These are phyloP conservation scores for Cajanus cajan DNA, from an alignment of 306 rosid genomes.

Conservation along the genomic window DNA sequence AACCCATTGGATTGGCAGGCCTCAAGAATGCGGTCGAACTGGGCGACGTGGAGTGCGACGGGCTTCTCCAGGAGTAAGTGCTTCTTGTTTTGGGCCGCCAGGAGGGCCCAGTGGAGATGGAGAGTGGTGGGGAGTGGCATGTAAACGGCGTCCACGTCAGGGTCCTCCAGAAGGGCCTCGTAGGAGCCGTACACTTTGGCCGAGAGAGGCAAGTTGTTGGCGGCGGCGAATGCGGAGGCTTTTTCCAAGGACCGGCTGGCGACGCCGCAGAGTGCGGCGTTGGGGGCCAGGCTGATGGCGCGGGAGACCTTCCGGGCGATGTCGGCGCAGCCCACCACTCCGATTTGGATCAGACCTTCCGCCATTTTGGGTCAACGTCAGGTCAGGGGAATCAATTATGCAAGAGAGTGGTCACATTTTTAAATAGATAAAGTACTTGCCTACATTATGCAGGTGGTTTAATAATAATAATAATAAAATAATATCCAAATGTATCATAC, in stretches of 20 bases:
- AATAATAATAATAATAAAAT: too few relatives aligned
- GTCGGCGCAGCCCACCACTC: constrained; percentile 80
- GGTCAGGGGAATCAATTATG: not conserved
- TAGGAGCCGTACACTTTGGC: constrained; percentile 72
- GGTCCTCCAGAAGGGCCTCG: constrained; percentile 69
- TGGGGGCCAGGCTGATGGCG: constrained; percentile 63
- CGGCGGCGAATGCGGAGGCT: constrained; percentile 64
- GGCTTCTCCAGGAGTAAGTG: constrained; percentile 87
- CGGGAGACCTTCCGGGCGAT: constrained; percentile 77
- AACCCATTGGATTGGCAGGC: constrained; percentile 75
- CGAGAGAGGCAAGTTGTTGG: constrained; percentile 50
- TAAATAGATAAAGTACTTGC: too few relatives aligned
- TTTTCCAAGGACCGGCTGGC: constrained; percentile 77
- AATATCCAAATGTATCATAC: too few relatives aligned
- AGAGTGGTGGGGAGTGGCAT: constrained; percentile 78
- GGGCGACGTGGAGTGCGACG: constrained; percentile 59
- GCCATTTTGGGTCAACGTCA: constrained; percentile 22
- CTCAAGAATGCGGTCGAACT: constrained; percentile 55
- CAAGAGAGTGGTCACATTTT: too few relatives aligned
- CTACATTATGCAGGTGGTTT: too few relatives aligned
- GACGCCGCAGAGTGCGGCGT: constrained; percentile 58
- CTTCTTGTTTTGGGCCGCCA: constrained; percentile 74
- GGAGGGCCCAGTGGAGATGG: constrained; percentile 69
- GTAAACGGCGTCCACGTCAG: constrained; percentile 73
- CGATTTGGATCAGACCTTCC: constrained; percentile 55